Base-by-base conservation (phyloP, 768 basidiomycete genomes). In the Tubosaeta brunneosetosa region DNA sequence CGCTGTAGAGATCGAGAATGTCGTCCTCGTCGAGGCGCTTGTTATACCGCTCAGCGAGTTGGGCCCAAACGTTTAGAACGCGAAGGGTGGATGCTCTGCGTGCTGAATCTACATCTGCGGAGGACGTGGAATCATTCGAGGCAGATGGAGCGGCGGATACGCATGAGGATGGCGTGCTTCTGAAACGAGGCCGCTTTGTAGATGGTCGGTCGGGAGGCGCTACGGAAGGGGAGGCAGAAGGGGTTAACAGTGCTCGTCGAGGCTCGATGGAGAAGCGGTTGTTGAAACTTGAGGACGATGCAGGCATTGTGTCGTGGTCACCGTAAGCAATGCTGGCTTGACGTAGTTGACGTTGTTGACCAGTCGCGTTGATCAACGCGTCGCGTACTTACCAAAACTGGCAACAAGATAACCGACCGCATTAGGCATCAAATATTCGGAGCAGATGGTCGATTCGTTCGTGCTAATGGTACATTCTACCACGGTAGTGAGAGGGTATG, bases 21-120 rank as follows among this genome's bases (percentile, higher is more conserved):
- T 92, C 89, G 66, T 91, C 89, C 61, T 91, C 84, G 58, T 88
- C 86, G 36, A 88, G 70, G 41, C 77, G 75, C 47, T 80, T 76
- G 32, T 78, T 75, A 63, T 90, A 86, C 25, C 86, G 79, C 44
- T 85, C 81, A 3, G 80, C 87, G 4, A 91, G 79, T 47, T 79
- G 74, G 26, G 79, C 74, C 88, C 89, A 90, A 13, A 80, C 71
- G 58, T 79, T 77, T 22, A 81, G 70, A 34, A 90, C 71, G 3
- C 84, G 82, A 58, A 74, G 67, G 5, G 76, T 74, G 12, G 67
- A 70, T 22, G 78, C 84, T 49, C 80, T 74, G 41, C 85, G 75
- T 33, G 81, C 82, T 33, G 77, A 74, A 48, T 81, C 68, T 19
- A 83, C 68, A 55, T 83, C 78, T 4, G 74, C 55, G 17, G 62